These are phyloP conservation scores for Daldinia sp. DNA, from an alignment of 2,329 filamentous ascomycete species.

Conservation along the genomic window DNA sequence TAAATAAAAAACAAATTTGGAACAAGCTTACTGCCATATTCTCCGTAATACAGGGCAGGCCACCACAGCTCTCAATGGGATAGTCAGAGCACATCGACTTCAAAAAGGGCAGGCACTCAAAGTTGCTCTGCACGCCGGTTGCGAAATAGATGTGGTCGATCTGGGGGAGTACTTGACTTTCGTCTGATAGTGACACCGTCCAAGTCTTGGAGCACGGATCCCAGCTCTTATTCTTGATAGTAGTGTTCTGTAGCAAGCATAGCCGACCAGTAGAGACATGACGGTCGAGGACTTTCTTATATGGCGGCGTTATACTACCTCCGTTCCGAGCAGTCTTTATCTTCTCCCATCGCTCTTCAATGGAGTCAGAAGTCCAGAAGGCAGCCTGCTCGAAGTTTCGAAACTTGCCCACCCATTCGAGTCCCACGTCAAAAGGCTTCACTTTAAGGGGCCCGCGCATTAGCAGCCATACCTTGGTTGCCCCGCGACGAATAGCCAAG, in stretches of 20 bases:
- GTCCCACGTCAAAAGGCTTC: conserved; percentile 82
- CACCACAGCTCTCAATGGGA: conserved; percentile 72
- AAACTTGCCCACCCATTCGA: conserved; percentile 86
- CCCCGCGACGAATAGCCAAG: conserved; percentile 72
- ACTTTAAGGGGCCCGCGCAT: conserved; percentile 71
- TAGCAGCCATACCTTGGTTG: conserved; percentile 76
- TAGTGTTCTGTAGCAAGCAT: conserved; percentile 69
- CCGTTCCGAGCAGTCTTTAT: conserved; percentile 75
- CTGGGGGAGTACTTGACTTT: conserved; percentile 65
- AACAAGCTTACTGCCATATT: conserved; percentile 67
- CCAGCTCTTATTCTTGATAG: conserved; percentile 64
- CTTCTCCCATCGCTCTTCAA: conserved; percentile 75
- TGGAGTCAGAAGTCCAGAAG: conserved; percentile 81
- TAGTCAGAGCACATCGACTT: conserved; percentile 68
- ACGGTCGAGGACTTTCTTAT: conserved; percentile 73
- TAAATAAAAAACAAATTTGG: neutral
- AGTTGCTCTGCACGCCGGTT: conserved; percentile 76
- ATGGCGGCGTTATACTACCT: conserved; percentile 79
- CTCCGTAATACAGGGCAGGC: conserved; percentile 79
- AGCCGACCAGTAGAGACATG: conserved; percentile 66
- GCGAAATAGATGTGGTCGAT: conserved; percentile 80
- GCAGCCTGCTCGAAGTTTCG: conserved; percentile 80
- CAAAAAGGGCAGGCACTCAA: conserved; percentile 71
- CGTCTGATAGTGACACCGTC: conserved; percentile 51
- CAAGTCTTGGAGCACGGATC: conserved; percentile 61